Conservation (phyloP, 441 rosid species). For the Isatis lusitanica region DNA sequence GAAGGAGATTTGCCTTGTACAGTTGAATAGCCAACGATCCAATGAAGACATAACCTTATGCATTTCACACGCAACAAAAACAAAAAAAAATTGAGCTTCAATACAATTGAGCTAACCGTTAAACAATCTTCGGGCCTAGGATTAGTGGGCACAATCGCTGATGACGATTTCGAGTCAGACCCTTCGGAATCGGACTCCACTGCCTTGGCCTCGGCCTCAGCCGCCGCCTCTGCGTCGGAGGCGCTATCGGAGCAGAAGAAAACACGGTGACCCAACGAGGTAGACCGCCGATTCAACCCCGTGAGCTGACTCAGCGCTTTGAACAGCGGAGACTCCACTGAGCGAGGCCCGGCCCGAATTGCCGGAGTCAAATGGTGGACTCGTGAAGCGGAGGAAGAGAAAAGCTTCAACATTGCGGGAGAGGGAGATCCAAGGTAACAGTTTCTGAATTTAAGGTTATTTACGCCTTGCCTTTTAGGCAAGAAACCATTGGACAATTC, state of each 20-base stretch:
- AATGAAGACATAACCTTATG: neutral
- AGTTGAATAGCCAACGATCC: neutral
- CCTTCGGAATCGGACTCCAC: conserved; percentile 52
- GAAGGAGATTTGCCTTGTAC: neutral
- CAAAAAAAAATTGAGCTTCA: neutral
- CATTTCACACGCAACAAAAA: neutral
- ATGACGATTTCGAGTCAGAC: conserved; percentile 51
- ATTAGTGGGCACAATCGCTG: conserved; percentile 75
- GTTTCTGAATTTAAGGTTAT: conserved; percentile 21
- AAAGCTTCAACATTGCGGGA: conserved; percentile 78
- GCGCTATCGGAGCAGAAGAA: conserved; percentile 70
- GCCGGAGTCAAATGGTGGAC: conserved; percentile 46
- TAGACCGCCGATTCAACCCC: conserved; percentile 45
- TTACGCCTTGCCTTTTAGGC: conserved; percentile 12
- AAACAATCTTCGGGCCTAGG: conserved; percentile 90
- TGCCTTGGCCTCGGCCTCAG: conserved; percentile 52
- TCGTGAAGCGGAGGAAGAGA: conserved; percentile 58
- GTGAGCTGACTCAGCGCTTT: conserved; percentile 54
- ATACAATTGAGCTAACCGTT: conserved; percentile 51
- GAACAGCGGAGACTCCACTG: conserved; percentile 45
- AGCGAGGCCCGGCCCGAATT: conserved; percentile 40
- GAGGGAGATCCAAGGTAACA: conserved; percentile 1
- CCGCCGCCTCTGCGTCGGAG: conserved; percentile 37
- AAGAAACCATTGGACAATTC: conserved; percentile 29
- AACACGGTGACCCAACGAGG: conserved; percentile 44